Evolutionary conservation across 306 rosid species (phyloP), one percentile per base, ranked within the genome.

Genomic region (Quercus ilex): DNA sequence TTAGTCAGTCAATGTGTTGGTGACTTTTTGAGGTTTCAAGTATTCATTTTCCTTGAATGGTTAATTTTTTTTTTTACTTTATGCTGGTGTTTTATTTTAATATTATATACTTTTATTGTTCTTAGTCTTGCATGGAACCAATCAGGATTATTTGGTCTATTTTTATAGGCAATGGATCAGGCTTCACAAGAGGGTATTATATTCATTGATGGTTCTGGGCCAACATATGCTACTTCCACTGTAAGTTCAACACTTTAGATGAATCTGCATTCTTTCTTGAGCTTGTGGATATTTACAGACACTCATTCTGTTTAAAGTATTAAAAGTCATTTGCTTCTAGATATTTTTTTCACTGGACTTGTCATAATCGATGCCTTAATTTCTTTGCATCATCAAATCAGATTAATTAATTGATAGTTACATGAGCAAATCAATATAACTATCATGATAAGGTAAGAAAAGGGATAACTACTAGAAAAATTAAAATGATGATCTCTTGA

Each of bases 171-270:
- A 52, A 92, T 92, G 97, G 91, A 84, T 80, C 86, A 83, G 82
- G 95, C 97, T 68, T 89, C 85, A 26, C 83, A 90, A 83, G 82
- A 92, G 64, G 97, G 97, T 46, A 87, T 91, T 83, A 86, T 91
- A 84, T 77, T 86, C 23, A 78, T 92, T 78, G 99, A 94, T 46
- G 91, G 91, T 59, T 87, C 99, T 55, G 99, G 97, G 35, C 35
- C 35, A 31, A 31, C 35, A 31, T 31, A 31, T 31, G 35, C 35
- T 31, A 31, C 35, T 31, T 5, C 35, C 35, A 31, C 35, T 4
- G 35, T 31, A 31, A 31, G 35, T 31, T 31, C 35, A 31, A 31
- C 35, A 31, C 35, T 31, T 31, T 31, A 31, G 35, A 31, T 31
- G 6, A 31, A 31, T 31, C 35, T 31, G 38, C 1, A 4, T 30